These are phyloP conservation scores for Ophiostoma novo-ulmi DNA, from an alignment of 2,329 filamentous ascomycete species.

Conservation along the genomic window DNA sequence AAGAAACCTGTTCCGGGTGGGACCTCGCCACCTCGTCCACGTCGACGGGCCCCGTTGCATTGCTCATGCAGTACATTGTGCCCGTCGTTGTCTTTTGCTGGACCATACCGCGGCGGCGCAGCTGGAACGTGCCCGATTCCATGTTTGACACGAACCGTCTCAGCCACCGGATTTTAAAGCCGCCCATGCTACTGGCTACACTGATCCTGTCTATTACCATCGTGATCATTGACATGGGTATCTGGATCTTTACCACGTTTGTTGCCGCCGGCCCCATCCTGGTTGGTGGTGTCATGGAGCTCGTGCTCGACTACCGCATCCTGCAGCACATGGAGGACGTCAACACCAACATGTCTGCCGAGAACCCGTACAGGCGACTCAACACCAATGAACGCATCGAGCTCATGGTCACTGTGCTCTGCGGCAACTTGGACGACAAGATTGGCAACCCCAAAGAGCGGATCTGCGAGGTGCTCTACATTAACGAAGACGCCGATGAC, in stretches of 20 bases:
- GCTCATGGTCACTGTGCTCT: slow-evolving; percentile 16
- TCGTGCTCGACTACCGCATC: slow-evolving; percentile 9
- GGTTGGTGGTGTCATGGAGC: slow-evolving; percentile 11
- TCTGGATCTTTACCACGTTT: slow-evolving; percentile 17
- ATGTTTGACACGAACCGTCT: slow-evolving; percentile 6
- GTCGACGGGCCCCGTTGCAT: slow-evolving; percentile 7
- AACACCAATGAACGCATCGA: slow-evolving; percentile 13
- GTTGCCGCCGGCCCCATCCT: slow-evolving; percentile 12
- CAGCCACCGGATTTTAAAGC: neutral
- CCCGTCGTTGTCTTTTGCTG: slow-evolving; percentile 18
- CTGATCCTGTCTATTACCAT: slow-evolving; percentile 2
- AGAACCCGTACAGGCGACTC: neutral
- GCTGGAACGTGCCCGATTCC: slow-evolving; percentile 16
- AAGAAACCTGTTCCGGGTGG: slow-evolving; percentile 13
- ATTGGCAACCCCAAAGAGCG: slow-evolving; percentile 3
- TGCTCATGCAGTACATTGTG: slow-evolving; percentile 21
- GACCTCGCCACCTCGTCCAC: slow-evolving; percentile 15
- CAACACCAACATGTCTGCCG: neutral
- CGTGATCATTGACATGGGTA: slow-evolving; percentile 13
- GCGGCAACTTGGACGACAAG: slow-evolving; percentile 16
- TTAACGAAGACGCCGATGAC: neutral
- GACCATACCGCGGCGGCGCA: slow-evolving; percentile 16
- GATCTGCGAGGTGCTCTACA: slow-evolving; percentile 4
- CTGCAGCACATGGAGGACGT: slow-evolving; percentile 15
- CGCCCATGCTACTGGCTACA: neutral